Percentiles rank a stretch among this genome's conserved stretches.
Evolutionary conservation across 2,329 filamentous ascomycete species (phyloP).

Genomic region (Exophiala bonariae): DNA sequence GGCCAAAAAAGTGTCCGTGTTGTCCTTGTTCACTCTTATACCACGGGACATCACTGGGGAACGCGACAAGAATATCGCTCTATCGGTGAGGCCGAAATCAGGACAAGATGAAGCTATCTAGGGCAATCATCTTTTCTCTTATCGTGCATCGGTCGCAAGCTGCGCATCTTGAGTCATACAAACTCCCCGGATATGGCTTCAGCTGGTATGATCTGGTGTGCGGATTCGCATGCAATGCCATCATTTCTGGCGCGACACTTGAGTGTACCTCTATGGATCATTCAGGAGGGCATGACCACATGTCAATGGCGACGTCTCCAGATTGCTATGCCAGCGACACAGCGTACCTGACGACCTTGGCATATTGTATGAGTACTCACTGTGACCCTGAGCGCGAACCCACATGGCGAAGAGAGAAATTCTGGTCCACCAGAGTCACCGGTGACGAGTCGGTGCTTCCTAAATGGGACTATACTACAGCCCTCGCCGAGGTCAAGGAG

Average conservation of each 20-base stretch:
- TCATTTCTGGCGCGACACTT: background rate
- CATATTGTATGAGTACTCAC: constrained; percentile 32
- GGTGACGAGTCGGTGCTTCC: background rate
- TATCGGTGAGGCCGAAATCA: too few species aligned
- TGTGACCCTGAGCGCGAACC: constrained; percentile 23
- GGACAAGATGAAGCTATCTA: too few species aligned
- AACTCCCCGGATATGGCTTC: constrained; percentile 3
- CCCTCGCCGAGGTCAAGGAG: constrained; percentile 1
- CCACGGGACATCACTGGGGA: too few species aligned
- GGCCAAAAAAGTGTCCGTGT: too few species aligned
- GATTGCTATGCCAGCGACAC: constrained; percentile 30
- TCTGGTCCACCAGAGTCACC: constrained; percentile 7
- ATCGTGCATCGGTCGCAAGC: background rate
- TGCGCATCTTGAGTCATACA: background rate
- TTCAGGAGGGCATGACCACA: background rate
- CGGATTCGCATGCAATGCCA: background rate
- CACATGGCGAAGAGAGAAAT: constrained; percentile 24
- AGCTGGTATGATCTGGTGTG: constrained; percentile 1
- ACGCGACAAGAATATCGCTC: too few species aligned
- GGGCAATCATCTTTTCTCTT: background rate
- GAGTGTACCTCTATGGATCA: background rate
- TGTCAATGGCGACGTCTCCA: constrained; percentile 20
- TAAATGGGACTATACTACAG: constrained; percentile 7
- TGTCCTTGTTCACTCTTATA: too few species aligned
- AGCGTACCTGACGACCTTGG: constrained; percentile 31